Conservation (phyloP, 73 alveolate genomes). For the Tetrahymena thermophila region DNA sequence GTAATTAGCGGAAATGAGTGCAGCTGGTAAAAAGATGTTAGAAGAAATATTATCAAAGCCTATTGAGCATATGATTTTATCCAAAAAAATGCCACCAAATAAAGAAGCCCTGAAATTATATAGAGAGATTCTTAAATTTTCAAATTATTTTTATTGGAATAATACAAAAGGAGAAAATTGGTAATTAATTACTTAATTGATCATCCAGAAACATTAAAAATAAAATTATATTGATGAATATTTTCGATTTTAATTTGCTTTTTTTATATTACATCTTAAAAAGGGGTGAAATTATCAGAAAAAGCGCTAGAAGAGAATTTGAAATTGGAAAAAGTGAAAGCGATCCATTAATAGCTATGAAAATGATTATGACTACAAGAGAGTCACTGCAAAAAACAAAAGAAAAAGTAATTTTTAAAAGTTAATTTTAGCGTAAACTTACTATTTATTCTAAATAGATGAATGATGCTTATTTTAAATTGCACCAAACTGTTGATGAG, state of each 20-base stretch:
- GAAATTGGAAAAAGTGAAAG: slow-evolving; percentile 33
- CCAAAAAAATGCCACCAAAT: slow-evolving; percentile 6
- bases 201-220: not conserved
- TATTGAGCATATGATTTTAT: not conserved
- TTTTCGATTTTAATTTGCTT: not conserved
- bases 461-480: not conserved
- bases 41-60: not conserved
- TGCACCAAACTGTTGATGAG: not conserved
- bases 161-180: slow-evolving; percentile 28
- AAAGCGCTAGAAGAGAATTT: slow-evolving; percentile 40
- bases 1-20: not conserved
- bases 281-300: slow-evolving; percentile 40
- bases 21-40: not conserved
- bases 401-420: slow-evolving; percentile 21
- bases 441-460: not conserved
- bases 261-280: not conserved
- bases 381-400: slow-evolving; percentile 37
- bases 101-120: slow-evolving; percentile 29
- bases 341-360: slow-evolving; percentile 39
- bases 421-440: not conserved
- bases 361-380: slow-evolving; percentile 39
- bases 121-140: slow-evolving; percentile 28
- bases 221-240: too few species aligned
- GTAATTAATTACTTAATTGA: not conserved
- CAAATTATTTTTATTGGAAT: slow-evolving; percentile 42